Base-by-base conservation (phyloP, 2,329 filamentous ascomycete species). In the Aspergillus sp. region DNA sequence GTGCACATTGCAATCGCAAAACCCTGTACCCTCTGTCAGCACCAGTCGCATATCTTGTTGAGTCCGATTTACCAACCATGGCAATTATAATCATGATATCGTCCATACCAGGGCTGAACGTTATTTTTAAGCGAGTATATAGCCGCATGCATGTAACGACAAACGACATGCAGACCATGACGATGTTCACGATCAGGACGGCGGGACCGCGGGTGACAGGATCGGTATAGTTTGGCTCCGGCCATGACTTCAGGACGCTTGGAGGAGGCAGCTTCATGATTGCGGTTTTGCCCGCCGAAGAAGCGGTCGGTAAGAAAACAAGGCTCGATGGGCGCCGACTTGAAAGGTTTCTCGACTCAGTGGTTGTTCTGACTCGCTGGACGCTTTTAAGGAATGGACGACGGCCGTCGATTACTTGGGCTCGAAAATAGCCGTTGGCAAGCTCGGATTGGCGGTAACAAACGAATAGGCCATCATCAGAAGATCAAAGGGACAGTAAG, bases 61-160 rank as follows among this genome's bases (percentile, higher is more conserved):
- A 31, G 25, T 5, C 15, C 4, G 22, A 41, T 45, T 14, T 43
- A 68, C 39, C 43, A 69, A 68, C 39, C 43, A 69, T 55, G 7
- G 63, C 61, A 22, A 63, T 26, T 22, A 65, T 43, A 30, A 71
- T 64, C 8, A 71, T 44, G 12, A 59, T 37, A 43, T 72, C 68
- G 37, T 72, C 68, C 4, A 64, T 14, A 10, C 68, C 69, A 16
- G 61, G 53, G 13, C 62, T 69, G 40, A 55, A 63, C 8, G 63
- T 63, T 15, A 71, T 56, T 8, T 48, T 43, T 1, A 67, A 16
- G 11, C 69, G 58, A 11, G 67, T 66, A 49, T 63, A 72, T 27
- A 71, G 50, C 13, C 69, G 61, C 19, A 67, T 53, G 10, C 42
- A 34, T 32, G 67, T 63, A 2, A 67, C 47, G 1, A 64, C 16